phyloP scores from a whole-genome alignment of 345 rosid genomes.

The Camelina laxa region DNA sequence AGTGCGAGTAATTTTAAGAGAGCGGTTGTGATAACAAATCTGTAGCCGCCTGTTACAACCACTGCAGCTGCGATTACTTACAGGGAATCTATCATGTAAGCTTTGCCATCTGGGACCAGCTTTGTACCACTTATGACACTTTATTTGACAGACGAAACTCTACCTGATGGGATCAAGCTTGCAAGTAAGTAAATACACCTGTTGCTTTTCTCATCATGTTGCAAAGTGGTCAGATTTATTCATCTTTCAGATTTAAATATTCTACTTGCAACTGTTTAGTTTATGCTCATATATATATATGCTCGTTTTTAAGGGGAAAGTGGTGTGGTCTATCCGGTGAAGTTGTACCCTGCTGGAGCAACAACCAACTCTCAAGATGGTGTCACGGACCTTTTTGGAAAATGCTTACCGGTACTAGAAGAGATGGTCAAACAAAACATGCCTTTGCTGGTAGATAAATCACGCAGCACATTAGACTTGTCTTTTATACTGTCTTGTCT shows the following conservation, averaged over 20 bases:
- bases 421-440: conserved; percentile 83
- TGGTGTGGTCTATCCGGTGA: conserved; percentile 87
- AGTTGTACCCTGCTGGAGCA: conserved; percentile 97
- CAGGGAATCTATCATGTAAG: conserved; percentile 63
- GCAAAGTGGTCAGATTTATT: conserved; percentile 2
- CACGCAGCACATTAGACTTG: not conserved
- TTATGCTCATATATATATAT: not conserved
- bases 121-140: conserved; percentile 95
- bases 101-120: conserved; percentile 57
- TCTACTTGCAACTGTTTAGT: not conserved
- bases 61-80: conserved; percentile 75
- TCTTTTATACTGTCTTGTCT: conserved; percentile 3
- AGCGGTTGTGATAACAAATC: conserved; percentile 92
- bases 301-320: conserved; percentile 59
- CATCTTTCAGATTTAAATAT: conserved; percentile 6
- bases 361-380: conserved; percentile 97
- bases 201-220: conserved; percentile 16
- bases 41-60: conserved; percentile 84
- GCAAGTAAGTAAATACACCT: conserved; percentile 68
- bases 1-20: conserved; percentile 78
- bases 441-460: conserved; percentile 76
- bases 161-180: conserved; percentile 81
- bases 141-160: conserved; percentile 87
- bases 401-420: conserved; percentile 86
- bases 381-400: conserved; percentile 89